A percentile compares a stretch with the other conserved stretches of the same genome.
These are phyloP conservation scores for Neocucurbitaria cava DNA, from an alignment of 2,329 filamentous ascomycete species.

Conservation along the genomic window DNA sequence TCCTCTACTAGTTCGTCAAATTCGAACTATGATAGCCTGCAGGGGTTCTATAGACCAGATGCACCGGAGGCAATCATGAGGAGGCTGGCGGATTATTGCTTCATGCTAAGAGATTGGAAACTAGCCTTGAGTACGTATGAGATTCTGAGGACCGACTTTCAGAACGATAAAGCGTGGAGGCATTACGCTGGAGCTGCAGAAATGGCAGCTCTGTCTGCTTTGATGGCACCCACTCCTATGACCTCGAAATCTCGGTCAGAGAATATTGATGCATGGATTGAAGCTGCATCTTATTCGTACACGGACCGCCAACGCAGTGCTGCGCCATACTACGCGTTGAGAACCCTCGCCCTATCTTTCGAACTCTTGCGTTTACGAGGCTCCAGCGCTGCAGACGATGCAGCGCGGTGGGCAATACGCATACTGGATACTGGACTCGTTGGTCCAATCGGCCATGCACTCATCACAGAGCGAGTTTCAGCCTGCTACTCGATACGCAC, in stretches of 20 bases:
- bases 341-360: constrained; percentile 76
- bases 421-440: constrained; percentile 77
- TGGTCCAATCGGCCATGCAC: constrained; percentile 76
- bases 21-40: constrained; percentile 78
- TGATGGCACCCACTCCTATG: constrained; percentile 76
- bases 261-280: constrained; percentile 83
- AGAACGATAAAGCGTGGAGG: constrained; percentile 95
- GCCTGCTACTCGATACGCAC: constrained; percentile 80
- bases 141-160: constrained; percentile 84
- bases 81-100: constrained; percentile 91
- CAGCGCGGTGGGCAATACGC: constrained; percentile 81
- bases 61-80: constrained; percentile 89
- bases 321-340: constrained; percentile 78
- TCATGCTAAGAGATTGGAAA: constrained; percentile 97
- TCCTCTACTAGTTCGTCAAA: constrained; percentile 57
- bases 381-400: constrained; percentile 81
- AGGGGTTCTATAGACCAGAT: constrained; percentile 84
- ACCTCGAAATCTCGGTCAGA: constrained; percentile 80
- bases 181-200: constrained; percentile 94
- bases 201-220: constrained; percentile 86
- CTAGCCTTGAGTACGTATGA: constrained; percentile 92
- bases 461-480: constrained; percentile 85
- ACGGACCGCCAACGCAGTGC: constrained; percentile 74
- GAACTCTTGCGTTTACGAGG: constrained; percentile 85
- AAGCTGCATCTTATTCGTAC: constrained; percentile 92